Percentiles rank a stretch among this genome's conserved stretches.
phyloP scores from a whole-genome alignment of 345 rosid genomes.

The Punica granatum region DNA sequence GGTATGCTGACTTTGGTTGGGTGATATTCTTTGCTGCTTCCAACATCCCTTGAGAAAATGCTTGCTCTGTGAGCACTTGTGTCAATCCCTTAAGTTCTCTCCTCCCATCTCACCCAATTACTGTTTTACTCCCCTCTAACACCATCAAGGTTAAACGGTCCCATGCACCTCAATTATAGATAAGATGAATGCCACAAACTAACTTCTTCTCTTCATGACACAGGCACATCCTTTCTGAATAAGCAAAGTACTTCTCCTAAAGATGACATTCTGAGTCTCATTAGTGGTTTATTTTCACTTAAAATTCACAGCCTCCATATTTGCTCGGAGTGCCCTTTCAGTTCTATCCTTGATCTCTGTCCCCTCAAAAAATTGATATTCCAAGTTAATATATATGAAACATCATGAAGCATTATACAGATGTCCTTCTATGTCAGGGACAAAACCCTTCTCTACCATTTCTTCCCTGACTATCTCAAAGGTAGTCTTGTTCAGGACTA shows the following conservation, averaged over 20 bases:
- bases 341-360: background rate
- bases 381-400: background rate
- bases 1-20: conserved; percentile 68
- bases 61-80: conserved; percentile 71
- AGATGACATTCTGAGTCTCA: background rate
- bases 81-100: conserved; percentile 45
- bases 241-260: background rate
- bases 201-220: background rate
- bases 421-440: conserved; percentile 85
- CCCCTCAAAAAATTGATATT: background rate
- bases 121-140: background rate
- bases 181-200: no score
- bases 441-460: conserved; percentile 78
- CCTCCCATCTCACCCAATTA: conserved; percentile 15
- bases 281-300: background rate
- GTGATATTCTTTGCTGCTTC: conserved; percentile 66
- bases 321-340: background rate
- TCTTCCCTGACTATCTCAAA: conserved; percentile 61
- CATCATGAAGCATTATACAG: conserved; percentile 25
- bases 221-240: background rate
- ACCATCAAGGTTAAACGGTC: background rate
- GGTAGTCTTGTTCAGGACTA: conserved; percentile 56
- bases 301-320: background rate
- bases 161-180: no score
- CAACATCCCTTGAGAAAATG: conserved; percentile 56